These are phyloP conservation scores for Trichoderma brevicompactum DNA, from an alignment of 2,329 filamentous ascomycete genomes.

Conservation along the genomic window DNA sequence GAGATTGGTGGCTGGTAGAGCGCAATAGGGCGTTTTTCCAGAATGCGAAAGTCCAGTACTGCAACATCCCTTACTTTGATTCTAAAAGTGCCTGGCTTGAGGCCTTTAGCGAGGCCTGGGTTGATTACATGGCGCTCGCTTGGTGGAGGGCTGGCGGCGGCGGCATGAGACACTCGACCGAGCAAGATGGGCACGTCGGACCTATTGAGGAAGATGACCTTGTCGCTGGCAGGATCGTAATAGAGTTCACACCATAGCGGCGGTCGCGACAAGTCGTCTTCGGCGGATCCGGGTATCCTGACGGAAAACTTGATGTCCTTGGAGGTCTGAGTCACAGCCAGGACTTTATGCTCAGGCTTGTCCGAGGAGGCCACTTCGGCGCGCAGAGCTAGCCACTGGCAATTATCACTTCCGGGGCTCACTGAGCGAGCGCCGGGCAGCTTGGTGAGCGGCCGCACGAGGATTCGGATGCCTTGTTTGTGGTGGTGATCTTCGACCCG, in stretches of 20 bases:
- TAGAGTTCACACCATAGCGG: slow-evolving; percentile 64
- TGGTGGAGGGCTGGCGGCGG: slow-evolving; percentile 44
- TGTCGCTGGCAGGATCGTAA: slow-evolving; percentile 63
- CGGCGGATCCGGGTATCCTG: slow-evolving; percentile 55
- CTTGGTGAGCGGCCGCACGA: slow-evolving; percentile 59
- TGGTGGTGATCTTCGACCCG: slow-evolving; percentile 57
- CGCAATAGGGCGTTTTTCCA: slow-evolving; percentile 57
- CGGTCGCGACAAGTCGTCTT: slow-evolving; percentile 50
- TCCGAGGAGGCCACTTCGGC: slow-evolving; percentile 57
- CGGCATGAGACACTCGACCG: slow-evolving; percentile 49
- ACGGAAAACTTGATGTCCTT: slow-evolving; percentile 65
- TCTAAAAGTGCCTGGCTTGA: slow-evolving; percentile 61
- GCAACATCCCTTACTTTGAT: slow-evolving; percentile 55
- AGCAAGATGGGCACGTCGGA: slow-evolving; percentile 59
- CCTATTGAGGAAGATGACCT: slow-evolving; percentile 60
- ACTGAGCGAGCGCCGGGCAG: slow-evolving; percentile 58
- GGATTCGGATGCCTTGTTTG: slow-evolving; percentile 60
- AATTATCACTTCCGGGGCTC: slow-evolving; percentile 60
- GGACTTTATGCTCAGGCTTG: slow-evolving; percentile 59
- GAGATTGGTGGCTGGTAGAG: slow-evolving; percentile 43
- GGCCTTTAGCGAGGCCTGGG: slow-evolving; percentile 50
- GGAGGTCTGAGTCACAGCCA: slow-evolving; percentile 64
- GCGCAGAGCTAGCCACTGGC: slow-evolving; percentile 60
- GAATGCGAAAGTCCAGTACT: slow-evolving; percentile 61
- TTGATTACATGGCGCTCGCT: slow-evolving; percentile 52